A percentile compares a stretch with the other conserved stretches of the same genome.
phyloP scores from a whole-genome alignment of 2,329 filamentous ascomycete genomes.

The Myriosclerotinia curreyana region DNA sequence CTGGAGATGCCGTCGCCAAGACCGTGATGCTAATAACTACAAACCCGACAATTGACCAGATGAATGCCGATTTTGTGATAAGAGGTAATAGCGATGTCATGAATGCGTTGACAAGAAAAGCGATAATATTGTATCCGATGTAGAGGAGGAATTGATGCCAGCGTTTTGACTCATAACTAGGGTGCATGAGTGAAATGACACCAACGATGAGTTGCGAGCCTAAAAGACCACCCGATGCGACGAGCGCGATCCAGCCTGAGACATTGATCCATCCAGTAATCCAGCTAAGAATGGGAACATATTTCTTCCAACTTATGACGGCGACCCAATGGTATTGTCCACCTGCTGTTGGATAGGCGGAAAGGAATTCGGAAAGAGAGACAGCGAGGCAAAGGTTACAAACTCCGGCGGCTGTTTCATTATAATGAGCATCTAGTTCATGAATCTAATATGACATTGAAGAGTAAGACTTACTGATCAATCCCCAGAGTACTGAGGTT shows the following conservation, averaged over 20 bases:
- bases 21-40: slow-evolving; percentile 51
- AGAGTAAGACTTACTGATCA: slow-evolving; percentile 47
- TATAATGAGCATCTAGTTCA: background rate
- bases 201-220: slow-evolving; percentile 54
- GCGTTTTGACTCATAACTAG: slow-evolving; percentile 49
- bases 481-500: slow-evolving; percentile 70
- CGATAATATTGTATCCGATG: slow-evolving; percentile 48
- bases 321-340: slow-evolving; percentile 59
- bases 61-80: slow-evolving; percentile 48
- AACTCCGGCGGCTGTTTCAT: slow-evolving; percentile 47
- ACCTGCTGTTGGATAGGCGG: slow-evolving; percentile 53
- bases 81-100: slow-evolving; percentile 49
- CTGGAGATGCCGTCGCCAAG: slow-evolving; percentile 49
- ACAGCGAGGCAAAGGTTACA: slow-evolving; percentile 53
- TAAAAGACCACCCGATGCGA: slow-evolving; percentile 52
- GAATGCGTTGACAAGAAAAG: slow-evolving; percentile 49
- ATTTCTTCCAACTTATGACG: slow-evolving; percentile 49
- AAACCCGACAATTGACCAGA: slow-evolving; percentile 54
- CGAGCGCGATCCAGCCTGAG: slow-evolving; percentile 46
- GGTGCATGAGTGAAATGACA: slow-evolving; percentile 50
- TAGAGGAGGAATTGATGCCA: slow-evolving; percentile 47
- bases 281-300: slow-evolving; percentile 45
- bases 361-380: slow-evolving; percentile 57
- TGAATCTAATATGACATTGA: slow-evolving; percentile 33
- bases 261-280: slow-evolving; percentile 50